phyloP scores from a whole-genome alignment of 345 rosid genomes.

The Brassica napus region Da-Ae NC_063447.1:56733501-56734000 shows the following conservation, averaged over 20 bases:
- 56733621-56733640: slow-evolving; percentile 61
- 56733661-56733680: slow-evolving; percentile 51
- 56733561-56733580: slow-evolving; percentile 8
- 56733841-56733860: neutral
- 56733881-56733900: slow-evolving; percentile 48
- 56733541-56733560: slow-evolving; percentile 22
- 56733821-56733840: slow-evolving; percentile 43
- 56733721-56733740: neutral
- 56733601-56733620: slow-evolving; percentile 4
- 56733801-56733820: slow-evolving; percentile 51
- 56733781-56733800: slow-evolving; percentile 78
- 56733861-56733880: neutral
- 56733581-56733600: neutral
- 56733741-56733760: slow-evolving; percentile 51
- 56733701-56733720: neutral
- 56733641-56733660: slow-evolving; percentile 44
- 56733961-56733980: slow-evolving; percentile 74
- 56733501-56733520: slow-evolving; percentile 50
- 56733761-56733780: slow-evolving; percentile 58
- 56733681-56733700: neutral
- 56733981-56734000: slow-evolving; percentile 43
- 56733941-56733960: slow-evolving; percentile 76
- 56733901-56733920: slow-evolving; percentile 47
- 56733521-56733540: slow-evolving; percentile 54
- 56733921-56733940: slow-evolving; percentile 71